Base-by-base conservation (phyloP, 2,329 filamentous ascomycete species). In the Huntiella decipiens region DNA sequence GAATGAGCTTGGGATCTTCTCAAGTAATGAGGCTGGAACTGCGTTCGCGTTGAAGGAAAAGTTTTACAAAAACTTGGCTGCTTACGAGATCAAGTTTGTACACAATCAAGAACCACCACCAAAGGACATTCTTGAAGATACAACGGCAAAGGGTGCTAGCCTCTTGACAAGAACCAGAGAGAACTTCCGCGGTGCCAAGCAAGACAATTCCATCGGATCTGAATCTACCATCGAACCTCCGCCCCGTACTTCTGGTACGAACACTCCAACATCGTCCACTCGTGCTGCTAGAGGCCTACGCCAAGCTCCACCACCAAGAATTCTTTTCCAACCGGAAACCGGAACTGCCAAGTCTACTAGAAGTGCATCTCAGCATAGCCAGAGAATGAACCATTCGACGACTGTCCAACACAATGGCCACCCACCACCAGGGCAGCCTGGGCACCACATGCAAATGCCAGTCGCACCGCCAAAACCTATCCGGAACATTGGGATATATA, bases 41-140 rank as follows among this genome's bases (percentile, higher is more conserved):
- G 85, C 84, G 11, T 93, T 92, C 62, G 73, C 81, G 49, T 66
- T 93, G 47, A 94, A 94, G 64, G 80, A 82, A 47, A 77, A 82
- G 51, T 94, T 91, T 64, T 92, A 92, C 66, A 87, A 85, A 60
- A 85, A 88, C 55, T 71, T 94, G 38, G 80, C 81, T 10, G 85
- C 86, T 1, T 94, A 82, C 61, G 86, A 93, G 61, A 91, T 93
- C 56, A 74, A 74, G 40, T 79, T 76, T 8, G 64, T 86, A 37
- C 81, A 87, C 62, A 73, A 77, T 45, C 77, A 81, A 60, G 82
- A 86, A 51, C 86, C 86, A 0, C 86, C 86, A 12, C 84, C 85
- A 4, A 85, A 82, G 54, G 83, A 92, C 55, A 92, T 93, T 41
- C 67, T 94, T 32, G 86, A 94, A 60, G 77, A 86, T 38, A 82